phyloP scores from a whole-genome alignment of 768 basidiomycete species.

The Mycena alexandri region DNA sequence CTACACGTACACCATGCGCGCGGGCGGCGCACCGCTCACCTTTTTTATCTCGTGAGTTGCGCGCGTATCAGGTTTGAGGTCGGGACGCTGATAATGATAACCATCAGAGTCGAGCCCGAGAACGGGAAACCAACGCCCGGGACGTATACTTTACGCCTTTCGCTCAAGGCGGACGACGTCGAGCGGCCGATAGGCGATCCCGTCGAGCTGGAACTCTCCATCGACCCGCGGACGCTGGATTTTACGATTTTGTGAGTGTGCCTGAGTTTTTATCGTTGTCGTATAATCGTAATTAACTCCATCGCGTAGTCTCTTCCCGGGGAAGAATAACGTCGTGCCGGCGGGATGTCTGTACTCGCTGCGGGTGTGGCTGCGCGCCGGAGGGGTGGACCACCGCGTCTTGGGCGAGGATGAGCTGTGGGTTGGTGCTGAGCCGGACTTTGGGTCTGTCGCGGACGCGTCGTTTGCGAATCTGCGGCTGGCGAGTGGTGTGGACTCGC shows the following conservation, averaged over 20 bases:
- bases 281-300: background rate
- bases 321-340: slow-evolving; percentile 64
- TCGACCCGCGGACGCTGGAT: slow-evolving; percentile 68
- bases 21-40: slow-evolving; percentile 58
- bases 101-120: slow-evolving; percentile 61
- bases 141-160: slow-evolving; percentile 67
- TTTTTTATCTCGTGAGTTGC: slow-evolving; percentile 65
- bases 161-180: slow-evolving; percentile 66
- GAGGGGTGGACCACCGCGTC: slow-evolving; percentile 70
- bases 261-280: slow-evolving; percentile 5
- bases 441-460: slow-evolving; percentile 67
- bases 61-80: background rate
- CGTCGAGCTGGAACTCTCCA: slow-evolving; percentile 56
- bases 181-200: slow-evolving; percentile 68
- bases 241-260: slow-evolving; percentile 72
- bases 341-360: slow-evolving; percentile 67
- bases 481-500: slow-evolving; percentile 53
- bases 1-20: slow-evolving; percentile 65
- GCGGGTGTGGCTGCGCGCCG: slow-evolving; percentile 73
- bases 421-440: slow-evolving; percentile 77
- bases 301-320: slow-evolving; percentile 65
- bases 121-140: slow-evolving; percentile 56
- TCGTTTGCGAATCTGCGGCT: slow-evolving; percentile 64
- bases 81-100: slow-evolving; percentile 15
- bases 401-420: slow-evolving; percentile 76